Evolutionary conservation across 2,329 filamentous ascomycete species (phyloP).

Genomic region (Penicillium sp.): DNA sequence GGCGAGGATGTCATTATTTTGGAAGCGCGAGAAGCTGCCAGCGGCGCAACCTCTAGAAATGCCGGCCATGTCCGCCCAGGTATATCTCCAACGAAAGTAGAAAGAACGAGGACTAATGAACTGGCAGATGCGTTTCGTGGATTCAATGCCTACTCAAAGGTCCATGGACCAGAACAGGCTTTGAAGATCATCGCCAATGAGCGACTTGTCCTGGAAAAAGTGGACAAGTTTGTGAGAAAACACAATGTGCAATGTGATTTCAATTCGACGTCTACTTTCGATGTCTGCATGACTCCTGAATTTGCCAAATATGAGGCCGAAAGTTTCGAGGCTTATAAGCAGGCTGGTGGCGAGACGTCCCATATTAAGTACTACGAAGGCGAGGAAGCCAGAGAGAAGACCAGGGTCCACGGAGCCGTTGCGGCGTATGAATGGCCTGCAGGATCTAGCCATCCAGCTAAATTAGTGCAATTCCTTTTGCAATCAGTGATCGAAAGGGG

Average conservation of each 20-base stretch:
- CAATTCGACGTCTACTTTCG: conserved; percentile 48
- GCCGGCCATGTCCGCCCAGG: conserved; percentile 26
- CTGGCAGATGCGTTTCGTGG: conserved; percentile 48
- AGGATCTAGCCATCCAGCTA: conserved; percentile 52
- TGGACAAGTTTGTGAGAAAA: conserved; percentile 44
- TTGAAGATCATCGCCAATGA: conserved; percentile 50
- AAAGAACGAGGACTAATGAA: not conserved
- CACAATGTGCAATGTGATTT: conserved; percentile 50
- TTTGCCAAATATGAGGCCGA: conserved; percentile 48
- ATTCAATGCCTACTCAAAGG: conserved; percentile 44
- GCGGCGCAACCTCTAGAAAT: conserved; percentile 25
- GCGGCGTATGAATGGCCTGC: conserved; percentile 55
- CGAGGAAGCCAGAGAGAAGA: conserved; percentile 40
- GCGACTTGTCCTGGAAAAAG: conserved; percentile 40
- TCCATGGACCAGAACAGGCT: conserved; percentile 47
- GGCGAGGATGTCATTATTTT: conserved; percentile 20
- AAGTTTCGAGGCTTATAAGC: conserved; percentile 40
- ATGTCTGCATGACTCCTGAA: conserved; percentile 50
- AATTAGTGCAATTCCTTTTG: conserved; percentile 52
- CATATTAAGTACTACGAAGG: conserved; percentile 44
- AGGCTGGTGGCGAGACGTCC: conserved; percentile 47
- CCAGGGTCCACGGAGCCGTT: conserved; percentile 39
- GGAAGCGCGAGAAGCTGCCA: conserved; percentile 24
- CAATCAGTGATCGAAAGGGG: conserved; percentile 39
- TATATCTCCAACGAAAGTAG: not conserved